phyloP scores from a whole-genome alignment of 805 yeast genomes.

The Priceomyces melissophilus region DNA sequence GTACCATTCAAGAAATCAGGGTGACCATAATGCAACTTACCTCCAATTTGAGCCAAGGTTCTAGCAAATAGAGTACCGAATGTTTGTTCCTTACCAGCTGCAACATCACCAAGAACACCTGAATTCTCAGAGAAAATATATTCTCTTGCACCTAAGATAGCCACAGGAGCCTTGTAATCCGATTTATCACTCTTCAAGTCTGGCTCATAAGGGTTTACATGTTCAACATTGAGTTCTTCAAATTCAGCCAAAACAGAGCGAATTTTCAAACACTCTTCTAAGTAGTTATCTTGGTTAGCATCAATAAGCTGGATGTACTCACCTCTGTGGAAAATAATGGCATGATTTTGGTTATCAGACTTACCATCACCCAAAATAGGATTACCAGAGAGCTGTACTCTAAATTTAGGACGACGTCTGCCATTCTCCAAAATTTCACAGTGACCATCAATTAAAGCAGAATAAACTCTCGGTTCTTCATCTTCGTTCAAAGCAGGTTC shows the following conservation, averaged over 20 bases:
- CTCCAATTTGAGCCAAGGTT: slow-evolving; percentile 77
- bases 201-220: slow-evolving; percentile 79
- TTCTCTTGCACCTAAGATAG: slow-evolving; percentile 81
- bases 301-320: slow-evolving; percentile 78
- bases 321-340: slow-evolving; percentile 72
- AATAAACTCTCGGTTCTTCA: slow-evolving; percentile 48
- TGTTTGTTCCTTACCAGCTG: slow-evolving; percentile 87
- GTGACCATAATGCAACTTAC: slow-evolving; percentile 82
- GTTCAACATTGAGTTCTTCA: slow-evolving; percentile 59
- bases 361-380: slow-evolving; percentile 86
- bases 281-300: slow-evolving; percentile 80
- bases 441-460: slow-evolving; percentile 69
- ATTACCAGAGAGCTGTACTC: slow-evolving; percentile 68
- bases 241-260: slow-evolving; percentile 74
- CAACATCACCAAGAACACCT: slow-evolving; percentile 80
- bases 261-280: slow-evolving; percentile 78
- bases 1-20: slow-evolving; percentile 76
- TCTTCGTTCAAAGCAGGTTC: slow-evolving; percentile 41
- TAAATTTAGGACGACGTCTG: slow-evolving; percentile 55
- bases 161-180: slow-evolving; percentile 56
- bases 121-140: slow-evolving; percentile 79
- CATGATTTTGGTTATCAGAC: slow-evolving; percentile 78
- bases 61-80: slow-evolving; percentile 83
- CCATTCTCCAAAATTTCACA: slow-evolving; percentile 61
- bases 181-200: slow-evolving; percentile 57